Evolutionary conservation across 768 basidiomycete genomes (phyloP).

Genomic region (Lactifluus pinguis): DNA sequence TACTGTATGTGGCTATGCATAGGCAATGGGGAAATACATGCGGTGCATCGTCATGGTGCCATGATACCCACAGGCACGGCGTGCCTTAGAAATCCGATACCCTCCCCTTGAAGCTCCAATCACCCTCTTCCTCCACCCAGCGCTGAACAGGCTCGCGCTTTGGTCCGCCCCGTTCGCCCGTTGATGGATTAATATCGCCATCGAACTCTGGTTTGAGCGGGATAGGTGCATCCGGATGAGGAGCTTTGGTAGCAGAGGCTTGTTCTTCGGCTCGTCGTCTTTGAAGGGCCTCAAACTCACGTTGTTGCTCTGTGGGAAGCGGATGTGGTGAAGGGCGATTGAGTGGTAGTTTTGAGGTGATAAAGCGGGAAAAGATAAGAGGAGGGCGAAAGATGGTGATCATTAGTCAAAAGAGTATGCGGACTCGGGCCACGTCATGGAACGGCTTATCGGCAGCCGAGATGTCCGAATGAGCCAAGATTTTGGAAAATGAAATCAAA

Average conservation of each 20-base stretch:
- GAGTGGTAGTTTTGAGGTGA: conserved; percentile 28
- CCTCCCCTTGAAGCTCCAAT: conserved; percentile 88
- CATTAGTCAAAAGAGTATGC: too few relatives aligned
- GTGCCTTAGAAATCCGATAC: conserved; percentile 67
- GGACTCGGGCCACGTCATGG: too few relatives aligned
- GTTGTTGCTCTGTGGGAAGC: conserved; percentile 66
- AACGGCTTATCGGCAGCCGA: too few relatives aligned
- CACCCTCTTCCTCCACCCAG: conserved; percentile 51
- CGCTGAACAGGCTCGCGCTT: conserved; percentile 72
- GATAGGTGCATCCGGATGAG: conserved; percentile 60
- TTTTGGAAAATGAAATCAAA: too few relatives aligned
- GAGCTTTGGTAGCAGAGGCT: conserved; percentile 22
- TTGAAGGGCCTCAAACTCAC: conserved; percentile 80
- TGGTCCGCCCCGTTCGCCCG: conserved; percentile 82
- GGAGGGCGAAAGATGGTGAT: too few relatives aligned
- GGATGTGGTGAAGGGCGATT: conserved; percentile 65
- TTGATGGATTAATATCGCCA: conserved; percentile 71
- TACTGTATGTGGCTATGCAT: too few relatives aligned
- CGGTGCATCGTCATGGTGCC: too few relatives aligned
- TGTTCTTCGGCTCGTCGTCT: conserved; percentile 39
- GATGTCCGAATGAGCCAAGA: too few relatives aligned
- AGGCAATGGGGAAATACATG: too few relatives aligned
- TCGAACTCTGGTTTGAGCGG: conserved; percentile 61
- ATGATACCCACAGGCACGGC: too few relatives aligned
- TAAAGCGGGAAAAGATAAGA: conserved; percentile 1